phyloP scores from a whole-genome alignment of 495 filamentous ascomycete genomes.

The Podospora appendiculata region DNA sequence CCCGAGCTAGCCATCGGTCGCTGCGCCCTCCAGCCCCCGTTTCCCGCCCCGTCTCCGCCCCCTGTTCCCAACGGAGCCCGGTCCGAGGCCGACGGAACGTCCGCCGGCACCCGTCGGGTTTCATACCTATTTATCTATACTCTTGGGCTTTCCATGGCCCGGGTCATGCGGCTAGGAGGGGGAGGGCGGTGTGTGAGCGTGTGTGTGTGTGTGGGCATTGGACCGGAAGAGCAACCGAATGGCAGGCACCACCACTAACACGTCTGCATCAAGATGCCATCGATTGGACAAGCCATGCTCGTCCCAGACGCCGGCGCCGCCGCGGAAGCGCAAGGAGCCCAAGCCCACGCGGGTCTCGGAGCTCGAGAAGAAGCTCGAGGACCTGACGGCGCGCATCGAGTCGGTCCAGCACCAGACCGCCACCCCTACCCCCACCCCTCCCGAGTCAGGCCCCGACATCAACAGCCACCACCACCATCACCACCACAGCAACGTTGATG shows the following conservation, averaged over 20 bases:
- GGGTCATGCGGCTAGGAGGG: no score
- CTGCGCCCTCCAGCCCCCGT: no score
- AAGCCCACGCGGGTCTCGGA: constrained; percentile 24
- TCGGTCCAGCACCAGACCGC: constrained; percentile 1
- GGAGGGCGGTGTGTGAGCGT: no score
- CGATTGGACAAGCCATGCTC: constrained; percentile 21
- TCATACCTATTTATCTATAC: no score
- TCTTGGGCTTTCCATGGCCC: no score
- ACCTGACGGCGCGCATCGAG: constrained; percentile 18
- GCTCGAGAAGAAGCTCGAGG: constrained; percentile 22
- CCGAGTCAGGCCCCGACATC: constrained; percentile 1
- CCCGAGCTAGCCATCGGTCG: no score
- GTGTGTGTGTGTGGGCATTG: no score
- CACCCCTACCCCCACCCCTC: constrained; percentile 1
- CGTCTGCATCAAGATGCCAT: constrained; percentile 14
- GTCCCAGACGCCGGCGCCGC: constrained; percentile 21
- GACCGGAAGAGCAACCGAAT: no score
- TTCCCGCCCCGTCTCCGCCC: no score
- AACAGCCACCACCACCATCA: background rate
- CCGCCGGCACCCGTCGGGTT: no score
- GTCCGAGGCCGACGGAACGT: no score
- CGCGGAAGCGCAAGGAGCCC: constrained; percentile 22
- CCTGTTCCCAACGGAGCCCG: no score
- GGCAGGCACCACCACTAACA: background rate
- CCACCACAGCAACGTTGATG: background rate